Evolutionary conservation across 257 asterid species (phyloP).

Genomic region (Apocynum venetum): DNA sequence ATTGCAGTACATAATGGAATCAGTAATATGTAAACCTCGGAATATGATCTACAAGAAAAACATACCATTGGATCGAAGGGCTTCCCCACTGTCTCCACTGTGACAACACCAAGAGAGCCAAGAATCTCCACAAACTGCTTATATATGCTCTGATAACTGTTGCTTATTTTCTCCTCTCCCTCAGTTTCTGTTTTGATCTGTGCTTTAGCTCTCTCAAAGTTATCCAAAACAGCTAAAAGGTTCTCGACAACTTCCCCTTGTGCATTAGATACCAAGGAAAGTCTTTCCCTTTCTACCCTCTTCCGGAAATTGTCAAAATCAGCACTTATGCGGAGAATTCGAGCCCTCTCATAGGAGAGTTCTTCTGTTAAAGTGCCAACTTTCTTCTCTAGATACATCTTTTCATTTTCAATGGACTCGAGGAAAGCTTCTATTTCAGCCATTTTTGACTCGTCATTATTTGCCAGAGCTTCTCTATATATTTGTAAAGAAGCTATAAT

Average conservation of each 20-base stretch:
- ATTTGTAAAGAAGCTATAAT: constrained; percentile 45
- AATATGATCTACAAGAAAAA: constrained; percentile 5
- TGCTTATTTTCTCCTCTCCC: constrained; percentile 69
- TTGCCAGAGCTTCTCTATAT: constrained; percentile 69
- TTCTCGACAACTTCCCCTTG: constrained; percentile 76
- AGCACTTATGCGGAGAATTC: constrained; percentile 75
- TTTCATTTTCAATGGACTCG: constrained; percentile 63
- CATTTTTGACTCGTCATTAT: constrained; percentile 50
- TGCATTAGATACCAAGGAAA: constrained; percentile 63
- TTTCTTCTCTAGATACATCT: constrained; percentile 46
- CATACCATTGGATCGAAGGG: constrained; percentile 81
- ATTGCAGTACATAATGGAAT: background rate
- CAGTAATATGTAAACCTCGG: background rate
- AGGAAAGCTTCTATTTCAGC: constrained; percentile 60
- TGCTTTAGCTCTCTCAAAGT: constrained; percentile 77
- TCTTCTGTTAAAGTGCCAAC: constrained; percentile 54
- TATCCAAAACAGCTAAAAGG: constrained; percentile 73
- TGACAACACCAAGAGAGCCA: constrained; percentile 61
- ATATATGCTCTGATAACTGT: constrained; percentile 72
- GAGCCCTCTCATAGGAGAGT: constrained; percentile 51
- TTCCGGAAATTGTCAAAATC: constrained; percentile 82
- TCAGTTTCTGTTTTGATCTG: constrained; percentile 71
- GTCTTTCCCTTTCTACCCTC: constrained; percentile 67
- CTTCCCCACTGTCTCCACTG: constrained; percentile 63
- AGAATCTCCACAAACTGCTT: constrained; percentile 77